phyloP scores from a whole-genome alignment of 305 asterid genomes.

The Fraxinus dipetala region DNA sequence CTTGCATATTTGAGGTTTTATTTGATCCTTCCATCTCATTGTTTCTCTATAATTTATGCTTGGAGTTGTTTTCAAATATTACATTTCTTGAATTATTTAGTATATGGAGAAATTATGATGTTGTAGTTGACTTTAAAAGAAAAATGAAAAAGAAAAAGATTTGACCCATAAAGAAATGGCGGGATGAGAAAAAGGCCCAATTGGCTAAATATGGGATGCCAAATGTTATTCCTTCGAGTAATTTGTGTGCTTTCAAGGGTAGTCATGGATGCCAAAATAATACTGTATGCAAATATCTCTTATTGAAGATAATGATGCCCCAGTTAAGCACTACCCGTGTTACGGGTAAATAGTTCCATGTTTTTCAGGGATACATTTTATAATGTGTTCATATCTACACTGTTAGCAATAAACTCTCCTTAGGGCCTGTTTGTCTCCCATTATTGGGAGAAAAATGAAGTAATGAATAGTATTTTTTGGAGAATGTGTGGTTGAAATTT shows the following conservation, averaged over 20 bases:
- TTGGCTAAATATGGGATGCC: background rate
- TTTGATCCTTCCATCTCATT: conserved; percentile 12
- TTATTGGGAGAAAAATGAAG: no score
- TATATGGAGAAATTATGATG: background rate
- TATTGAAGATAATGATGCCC: background rate
- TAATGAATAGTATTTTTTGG: no score
- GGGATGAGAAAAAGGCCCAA: background rate
- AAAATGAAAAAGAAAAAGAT: background rate
- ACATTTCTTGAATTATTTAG: conserved; percentile 7
- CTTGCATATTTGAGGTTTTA: background rate
- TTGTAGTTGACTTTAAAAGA: background rate
- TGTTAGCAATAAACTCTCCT: background rate
- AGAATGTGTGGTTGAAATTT: no score
- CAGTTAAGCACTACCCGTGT: background rate
- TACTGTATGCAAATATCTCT: background rate
- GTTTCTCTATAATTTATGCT: background rate
- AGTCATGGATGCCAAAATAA: background rate
- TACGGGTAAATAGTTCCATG: conserved; percentile 5
- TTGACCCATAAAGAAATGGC: background rate
- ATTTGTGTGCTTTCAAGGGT: background rate
- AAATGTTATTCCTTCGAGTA: background rate
- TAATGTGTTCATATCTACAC: background rate
- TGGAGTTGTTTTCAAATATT: background rate
- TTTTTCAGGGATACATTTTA: background rate
- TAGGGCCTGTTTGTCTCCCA: no score